Evolutionary conservation across 257 asterid genomes (phyloP).

Genomic region (Henckelia pumila): DNA sequence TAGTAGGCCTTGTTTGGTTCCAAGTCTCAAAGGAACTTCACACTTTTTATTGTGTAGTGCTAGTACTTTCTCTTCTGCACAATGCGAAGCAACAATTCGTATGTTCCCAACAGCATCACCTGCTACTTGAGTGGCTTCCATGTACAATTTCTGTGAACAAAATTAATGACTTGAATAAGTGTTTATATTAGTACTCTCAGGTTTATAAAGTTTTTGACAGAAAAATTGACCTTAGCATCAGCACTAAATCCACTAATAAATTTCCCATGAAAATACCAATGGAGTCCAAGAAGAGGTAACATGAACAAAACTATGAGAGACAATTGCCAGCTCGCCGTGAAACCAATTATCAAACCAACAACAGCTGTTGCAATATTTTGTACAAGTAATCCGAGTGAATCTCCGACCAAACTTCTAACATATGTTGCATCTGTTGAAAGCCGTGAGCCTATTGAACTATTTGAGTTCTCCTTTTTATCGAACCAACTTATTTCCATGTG

Average conservation of each 20-base stretch:
- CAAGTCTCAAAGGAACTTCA: conserved; percentile 38
- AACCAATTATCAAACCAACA: conserved; percentile 48
- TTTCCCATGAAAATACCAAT: conserved; percentile 61
- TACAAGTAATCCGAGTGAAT: conserved; percentile 49
- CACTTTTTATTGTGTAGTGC: conserved; percentile 49
- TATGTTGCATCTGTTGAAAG: conserved; percentile 50
- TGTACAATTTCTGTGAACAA: conserved; percentile 45
- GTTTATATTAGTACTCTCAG: background rate
- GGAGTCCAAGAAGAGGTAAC: conserved; percentile 61
- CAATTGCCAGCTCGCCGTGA: conserved; percentile 54
- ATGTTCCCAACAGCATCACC: conserved; percentile 65
- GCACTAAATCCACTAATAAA: conserved; percentile 43
- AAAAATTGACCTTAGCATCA: conserved; percentile 59
- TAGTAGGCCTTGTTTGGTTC: conserved; percentile 42
- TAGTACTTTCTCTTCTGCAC: conserved; percentile 64
- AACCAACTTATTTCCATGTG: conserved; percentile 71
- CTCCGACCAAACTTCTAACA: conserved; percentile 56
- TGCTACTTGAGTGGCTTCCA: conserved; percentile 64
- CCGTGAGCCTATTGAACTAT: conserved; percentile 33
- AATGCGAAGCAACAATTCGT: conserved; percentile 64
- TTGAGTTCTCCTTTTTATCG: conserved; percentile 48
- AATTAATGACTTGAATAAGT: conserved; percentile 10
- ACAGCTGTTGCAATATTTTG: conserved; percentile 50
- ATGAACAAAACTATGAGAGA: conserved; percentile 39
- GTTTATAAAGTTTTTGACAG: background rate